Base-by-base conservation (phyloP, 305 asterid genomes). In the Solanum hybrid region DNA sequence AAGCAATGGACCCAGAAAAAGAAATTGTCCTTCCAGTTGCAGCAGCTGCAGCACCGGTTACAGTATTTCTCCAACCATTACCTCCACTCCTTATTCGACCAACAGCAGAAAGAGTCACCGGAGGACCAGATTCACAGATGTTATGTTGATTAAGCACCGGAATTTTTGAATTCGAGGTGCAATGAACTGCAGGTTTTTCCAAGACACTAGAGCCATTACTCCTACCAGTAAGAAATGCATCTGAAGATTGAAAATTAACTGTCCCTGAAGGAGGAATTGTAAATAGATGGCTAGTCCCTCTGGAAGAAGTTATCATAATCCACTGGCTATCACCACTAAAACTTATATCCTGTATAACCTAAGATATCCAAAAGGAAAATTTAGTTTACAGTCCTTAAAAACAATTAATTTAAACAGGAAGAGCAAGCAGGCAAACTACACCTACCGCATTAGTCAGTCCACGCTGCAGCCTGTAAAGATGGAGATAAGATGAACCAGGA, bases 321-420 rank as follows among this genome's bases (percentile, higher is more conserved):
- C 99, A 97, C 72, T 92, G 95, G 91, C 98, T 93, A 90, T 97
- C 98, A 33, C 93, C 91, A 79, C 99, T 97, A 91, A 97, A 97
- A 93, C 99, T 94, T 84, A 97, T 95, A 89, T 97, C 99, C 90
- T 96, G 98, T 92, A 97, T 97, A 90, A 97, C 95, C 99, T 97
- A 96, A 89, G 89, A 90, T 91, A 51, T 85, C 32, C 86, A 86
- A 76, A 75, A 39, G 90, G 61, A 77, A 84, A 78, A 81, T 29
- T 51, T 24, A 27, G 61, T 68, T 68, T 41, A 31, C 70, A n/a
- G 15, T 5, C 86, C 32, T 24, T 61, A 45, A 29, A 26, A 79
- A 51, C 39, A 84, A 76, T n/a, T 8, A 36, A 31, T 78, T 70
- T n/a, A 84, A 61, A 76, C 61, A 57, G 24, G 65, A 70, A 14